Percentiles rank a stretch among this genome's conserved stretches.
Conservation (phyloP, 768 basidiomycete species). For the Neoboletus brunneissimus region DNA sequence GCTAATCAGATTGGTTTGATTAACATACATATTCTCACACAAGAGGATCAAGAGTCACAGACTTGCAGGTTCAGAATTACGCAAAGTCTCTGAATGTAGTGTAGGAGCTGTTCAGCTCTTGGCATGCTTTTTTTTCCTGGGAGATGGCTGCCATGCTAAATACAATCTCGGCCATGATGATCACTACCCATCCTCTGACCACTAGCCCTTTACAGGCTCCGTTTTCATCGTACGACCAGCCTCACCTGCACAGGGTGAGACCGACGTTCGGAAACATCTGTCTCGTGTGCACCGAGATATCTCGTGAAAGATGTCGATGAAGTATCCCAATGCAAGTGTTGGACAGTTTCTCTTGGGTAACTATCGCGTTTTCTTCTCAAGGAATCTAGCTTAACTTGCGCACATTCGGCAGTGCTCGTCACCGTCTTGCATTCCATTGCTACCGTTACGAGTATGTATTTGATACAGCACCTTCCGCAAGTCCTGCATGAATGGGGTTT, state of each 20-base stretch:
- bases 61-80: neutral
- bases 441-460: slow-evolving; percentile 4
- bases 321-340: neutral
- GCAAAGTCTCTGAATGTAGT: neutral
- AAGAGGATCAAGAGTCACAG: neutral
- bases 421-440: slow-evolving; percentile 11
- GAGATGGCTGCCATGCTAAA: neutral
- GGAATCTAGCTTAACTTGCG: neutral
- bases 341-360: slow-evolving; percentile 1
- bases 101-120: neutral
- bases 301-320: neutral
- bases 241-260: neutral
- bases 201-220: neutral
- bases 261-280: neutral
- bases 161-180: neutral
- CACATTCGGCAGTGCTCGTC: slow-evolving; percentile 1
- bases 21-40: neutral
- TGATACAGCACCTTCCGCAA: neutral
- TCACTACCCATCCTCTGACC: neutral
- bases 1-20: neutral
- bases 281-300: neutral
- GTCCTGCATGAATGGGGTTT: neutral
- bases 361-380: neutral
- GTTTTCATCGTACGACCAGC: too few relatives aligned
- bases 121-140: neutral